Conservation (phyloP, 2,329 filamentous ascomycete species). For the Clonostachys sp. region DNA sequence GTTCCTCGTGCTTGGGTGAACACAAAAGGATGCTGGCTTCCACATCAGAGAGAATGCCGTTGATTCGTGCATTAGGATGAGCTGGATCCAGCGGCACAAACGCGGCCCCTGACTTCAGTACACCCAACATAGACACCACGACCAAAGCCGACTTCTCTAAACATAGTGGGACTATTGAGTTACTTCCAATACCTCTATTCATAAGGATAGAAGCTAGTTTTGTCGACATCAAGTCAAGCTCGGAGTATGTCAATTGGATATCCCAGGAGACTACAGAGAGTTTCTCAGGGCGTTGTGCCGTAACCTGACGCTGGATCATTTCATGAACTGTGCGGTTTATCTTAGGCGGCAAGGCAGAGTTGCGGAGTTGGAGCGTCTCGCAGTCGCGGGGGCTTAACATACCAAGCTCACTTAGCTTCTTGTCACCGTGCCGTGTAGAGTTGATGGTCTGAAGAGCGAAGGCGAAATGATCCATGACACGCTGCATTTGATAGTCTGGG, state of each 20-base stretch:
- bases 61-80: constrained; percentile 1
- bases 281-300: constrained; percentile 13
- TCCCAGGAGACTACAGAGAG: constrained; percentile 35
- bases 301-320: constrained; percentile 23
- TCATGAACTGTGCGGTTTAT: constrained; percentile 31
- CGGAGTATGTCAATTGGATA: constrained; percentile 29
- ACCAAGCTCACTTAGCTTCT: background rate
- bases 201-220: constrained; percentile 23
- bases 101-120: constrained; percentile 40
- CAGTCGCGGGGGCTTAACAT: constrained; percentile 11
- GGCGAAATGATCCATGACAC: constrained; percentile 11
- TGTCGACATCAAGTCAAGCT: constrained; percentile 27
- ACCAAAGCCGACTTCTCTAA: constrained; percentile 45
- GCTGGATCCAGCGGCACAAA: constrained; percentile 10
- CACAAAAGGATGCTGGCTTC: background rate
- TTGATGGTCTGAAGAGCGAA: background rate
- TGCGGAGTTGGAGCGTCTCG: constrained; percentile 29
- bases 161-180: constrained; percentile 36
- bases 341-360: constrained; percentile 22
- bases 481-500: constrained; percentile 4
- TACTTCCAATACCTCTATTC: constrained; percentile 23
- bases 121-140: constrained; percentile 33
- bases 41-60: constrained; percentile 1
- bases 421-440: constrained; percentile 3
- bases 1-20: constrained; percentile 1